phyloP scores from a whole-genome alignment of 805 yeast species.

The Yarrowia sp. region DNA sequence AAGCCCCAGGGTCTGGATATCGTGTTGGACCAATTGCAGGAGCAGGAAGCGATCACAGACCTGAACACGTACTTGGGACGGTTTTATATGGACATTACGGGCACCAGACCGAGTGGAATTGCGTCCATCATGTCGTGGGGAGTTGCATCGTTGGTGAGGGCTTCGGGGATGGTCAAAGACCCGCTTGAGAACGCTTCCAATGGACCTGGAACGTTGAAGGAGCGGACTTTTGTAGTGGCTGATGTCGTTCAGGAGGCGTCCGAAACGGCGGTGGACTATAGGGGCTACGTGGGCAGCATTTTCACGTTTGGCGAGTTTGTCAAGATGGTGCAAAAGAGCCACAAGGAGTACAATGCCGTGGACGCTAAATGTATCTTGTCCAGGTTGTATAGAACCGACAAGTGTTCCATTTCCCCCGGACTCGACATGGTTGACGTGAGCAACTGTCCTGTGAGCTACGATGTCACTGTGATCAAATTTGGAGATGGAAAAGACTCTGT shows the following conservation, averaged over 20 bases:
- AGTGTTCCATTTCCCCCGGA: constrained; percentile 30
- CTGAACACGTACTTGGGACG: constrained; percentile 18
- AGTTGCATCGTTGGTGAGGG: constrained; percentile 21
- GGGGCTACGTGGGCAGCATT: constrained; percentile 31
- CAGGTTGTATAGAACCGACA: not conserved
- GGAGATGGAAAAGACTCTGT: constrained; percentile 16
- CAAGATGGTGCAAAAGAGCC: not conserved
- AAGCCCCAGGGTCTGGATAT: constrained; percentile 34
- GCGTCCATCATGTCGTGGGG: constrained; percentile 30
- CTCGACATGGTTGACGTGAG: constrained; percentile 12
- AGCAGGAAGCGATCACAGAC: constrained; percentile 13
- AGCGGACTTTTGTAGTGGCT: constrained; percentile 20
- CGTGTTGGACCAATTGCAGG: constrained; percentile 31
- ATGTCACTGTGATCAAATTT: constrained; percentile 28
- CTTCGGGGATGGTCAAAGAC: constrained; percentile 25
- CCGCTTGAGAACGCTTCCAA: constrained; percentile 8
- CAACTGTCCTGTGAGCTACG: constrained; percentile 9
- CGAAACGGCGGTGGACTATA: not conserved
- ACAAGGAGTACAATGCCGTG: not conserved
- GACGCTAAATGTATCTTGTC: constrained; percentile 15
- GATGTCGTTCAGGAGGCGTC: constrained; percentile 31
- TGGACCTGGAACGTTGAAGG: constrained; percentile 34
- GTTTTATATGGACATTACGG: constrained; percentile 30
- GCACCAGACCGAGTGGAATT: constrained; percentile 7
- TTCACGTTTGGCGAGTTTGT: constrained; percentile 36